Conservation (phyloP, 78 protist species). For the Acrasis kona region DNA sequence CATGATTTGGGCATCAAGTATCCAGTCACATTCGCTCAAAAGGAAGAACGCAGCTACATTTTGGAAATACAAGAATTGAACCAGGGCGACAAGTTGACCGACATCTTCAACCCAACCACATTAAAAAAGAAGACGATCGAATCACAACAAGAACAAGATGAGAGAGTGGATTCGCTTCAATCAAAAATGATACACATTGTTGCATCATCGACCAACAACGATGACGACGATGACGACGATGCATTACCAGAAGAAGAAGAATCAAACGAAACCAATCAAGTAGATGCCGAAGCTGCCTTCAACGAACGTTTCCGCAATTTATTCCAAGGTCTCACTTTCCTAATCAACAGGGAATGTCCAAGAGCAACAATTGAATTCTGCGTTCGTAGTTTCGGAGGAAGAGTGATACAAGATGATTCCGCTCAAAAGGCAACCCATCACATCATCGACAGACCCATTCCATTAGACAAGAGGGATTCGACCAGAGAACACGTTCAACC, state of each 20-base stretch:
- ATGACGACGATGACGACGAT: not conserved
- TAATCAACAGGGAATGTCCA: constrained; percentile 60
- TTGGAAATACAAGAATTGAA: not conserved
- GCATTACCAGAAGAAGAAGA: not conserved
- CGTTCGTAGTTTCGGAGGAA: constrained; percentile 59
- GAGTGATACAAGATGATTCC: not conserved
- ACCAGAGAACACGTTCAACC: constrained; percentile 75
- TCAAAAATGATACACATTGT: constrained; percentile 10
- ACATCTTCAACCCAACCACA: too few species aligned
- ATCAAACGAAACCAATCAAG: not conserved
- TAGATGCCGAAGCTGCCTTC: not conserved
- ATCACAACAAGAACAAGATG: constrained; percentile 12
- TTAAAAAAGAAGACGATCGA: not conserved
- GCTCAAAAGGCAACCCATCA: constrained; percentile 1
- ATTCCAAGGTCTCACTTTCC: constrained; percentile 25
- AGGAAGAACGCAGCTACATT: not conserved
- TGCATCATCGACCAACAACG: not conserved
- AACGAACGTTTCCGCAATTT: not conserved
- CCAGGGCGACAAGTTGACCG: constrained; percentile 4
- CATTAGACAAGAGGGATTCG: not conserved
- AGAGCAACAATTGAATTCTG: constrained; percentile 42
- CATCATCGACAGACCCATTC: constrained; percentile 14
- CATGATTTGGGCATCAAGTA: constrained; percentile 25
- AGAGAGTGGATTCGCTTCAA: constrained; percentile 1
- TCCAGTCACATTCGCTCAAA: constrained; percentile 54